These are phyloP conservation scores for Obba rivulosa DNA, from an alignment of 768 basidiomycete species.

Conservation along the genomic window DNA sequence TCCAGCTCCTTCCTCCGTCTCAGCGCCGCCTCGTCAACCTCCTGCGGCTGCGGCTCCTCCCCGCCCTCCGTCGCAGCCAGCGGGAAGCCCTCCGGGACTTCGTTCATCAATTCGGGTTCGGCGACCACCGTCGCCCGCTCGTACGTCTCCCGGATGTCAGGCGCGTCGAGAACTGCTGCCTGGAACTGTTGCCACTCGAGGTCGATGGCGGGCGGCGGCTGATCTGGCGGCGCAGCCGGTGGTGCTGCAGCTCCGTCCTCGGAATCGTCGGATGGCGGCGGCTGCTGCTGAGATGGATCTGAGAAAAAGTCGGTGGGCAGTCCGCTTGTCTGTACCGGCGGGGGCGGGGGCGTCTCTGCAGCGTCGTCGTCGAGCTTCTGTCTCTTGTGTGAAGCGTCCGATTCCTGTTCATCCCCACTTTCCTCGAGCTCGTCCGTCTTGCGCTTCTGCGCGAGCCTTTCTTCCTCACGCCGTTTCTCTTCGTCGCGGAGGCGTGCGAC, in stretches of 20 bases:
- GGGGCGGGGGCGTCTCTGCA: conserved; percentile 6
- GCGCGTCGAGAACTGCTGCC: conserved; percentile 46
- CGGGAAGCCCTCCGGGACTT: conserved; percentile 46
- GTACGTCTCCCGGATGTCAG: conserved; percentile 42
- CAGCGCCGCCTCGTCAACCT: conserved; percentile 40
- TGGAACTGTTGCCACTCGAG: conserved; percentile 74
- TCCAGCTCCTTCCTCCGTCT: conserved; percentile 56
- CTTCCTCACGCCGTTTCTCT: conserved; percentile 34
- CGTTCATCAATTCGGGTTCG: conserved; percentile 54
- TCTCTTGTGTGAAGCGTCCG: conserved; percentile 25
- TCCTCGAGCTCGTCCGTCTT: conserved; percentile 26
- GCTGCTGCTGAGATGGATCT: conserved; percentile 54
- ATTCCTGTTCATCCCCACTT: conserved; percentile 6
- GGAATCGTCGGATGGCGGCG: conserved; percentile 27
- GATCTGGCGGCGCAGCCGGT: conserved; percentile 10
- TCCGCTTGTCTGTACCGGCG: conserved; percentile 9
- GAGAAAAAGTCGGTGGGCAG: conserved; percentile 79
- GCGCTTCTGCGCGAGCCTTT: conserved; percentile 29
- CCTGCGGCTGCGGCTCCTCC: conserved; percentile 21
- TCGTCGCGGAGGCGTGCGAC: conserved; percentile 55
- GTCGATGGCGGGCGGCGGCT: conserved; percentile 41
- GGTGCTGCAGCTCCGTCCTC: conserved; percentile 36
- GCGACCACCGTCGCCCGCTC: conserved; percentile 66
- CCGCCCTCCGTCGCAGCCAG: conserved; percentile 16
- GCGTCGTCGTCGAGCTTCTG: conserved; percentile 20